phyloP scores from a whole-genome alignment of 768 basidiomycete species.

The Auriscalpium microsporum region DNA sequence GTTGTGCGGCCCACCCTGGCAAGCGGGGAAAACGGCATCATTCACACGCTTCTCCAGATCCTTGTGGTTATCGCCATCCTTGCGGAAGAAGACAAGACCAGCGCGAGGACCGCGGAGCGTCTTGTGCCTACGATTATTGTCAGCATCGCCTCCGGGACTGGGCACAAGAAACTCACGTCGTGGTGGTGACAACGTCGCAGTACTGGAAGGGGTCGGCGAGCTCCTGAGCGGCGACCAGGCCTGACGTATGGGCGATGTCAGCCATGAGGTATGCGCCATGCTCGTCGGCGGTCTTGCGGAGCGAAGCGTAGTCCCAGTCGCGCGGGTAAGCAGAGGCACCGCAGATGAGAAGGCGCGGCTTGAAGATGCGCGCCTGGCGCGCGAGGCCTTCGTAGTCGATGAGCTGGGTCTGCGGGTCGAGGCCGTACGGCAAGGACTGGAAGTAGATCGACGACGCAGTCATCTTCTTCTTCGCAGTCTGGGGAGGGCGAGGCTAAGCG shows the following conservation, averaged over 20 bases:
- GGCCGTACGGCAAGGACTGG: slow-evolving; percentile 92
- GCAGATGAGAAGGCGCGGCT: slow-evolving; percentile 91
- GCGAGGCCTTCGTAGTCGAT: slow-evolving; percentile 82
- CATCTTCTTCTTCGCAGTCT: slow-evolving; percentile 99
- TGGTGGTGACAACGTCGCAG: slow-evolving; percentile 97
- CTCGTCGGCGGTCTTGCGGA: slow-evolving; percentile 74
- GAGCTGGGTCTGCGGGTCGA: slow-evolving; percentile 74
- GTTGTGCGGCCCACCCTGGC: slow-evolving; percentile 99
- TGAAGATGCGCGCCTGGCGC: slow-evolving; percentile 88
- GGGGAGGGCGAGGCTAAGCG: neutral
- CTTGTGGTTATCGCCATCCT: slow-evolving; percentile 68
- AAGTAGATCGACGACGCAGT: slow-evolving; percentile 99
- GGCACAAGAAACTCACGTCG: slow-evolving; percentile 85
- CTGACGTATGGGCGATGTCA: slow-evolving; percentile 97
- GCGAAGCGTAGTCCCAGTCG: slow-evolving; percentile 89
- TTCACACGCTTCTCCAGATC: slow-evolving; percentile 97
- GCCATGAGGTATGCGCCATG: slow-evolving; percentile 92
- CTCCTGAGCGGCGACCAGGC: slow-evolving; percentile 87
- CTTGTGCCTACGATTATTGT: slow-evolving; percentile 64
- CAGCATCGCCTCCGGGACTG: neutral
- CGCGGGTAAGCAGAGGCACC: slow-evolving; percentile 98
- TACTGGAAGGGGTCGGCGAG: slow-evolving; percentile 87
- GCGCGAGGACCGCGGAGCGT: slow-evolving; percentile 97
- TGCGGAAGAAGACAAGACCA: slow-evolving; percentile 97
- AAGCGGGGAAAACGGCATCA: slow-evolving; percentile 98